phyloP scores from a whole-genome alignment of 306 rosid genomes.

The Cucurbita moschata region DNA sequence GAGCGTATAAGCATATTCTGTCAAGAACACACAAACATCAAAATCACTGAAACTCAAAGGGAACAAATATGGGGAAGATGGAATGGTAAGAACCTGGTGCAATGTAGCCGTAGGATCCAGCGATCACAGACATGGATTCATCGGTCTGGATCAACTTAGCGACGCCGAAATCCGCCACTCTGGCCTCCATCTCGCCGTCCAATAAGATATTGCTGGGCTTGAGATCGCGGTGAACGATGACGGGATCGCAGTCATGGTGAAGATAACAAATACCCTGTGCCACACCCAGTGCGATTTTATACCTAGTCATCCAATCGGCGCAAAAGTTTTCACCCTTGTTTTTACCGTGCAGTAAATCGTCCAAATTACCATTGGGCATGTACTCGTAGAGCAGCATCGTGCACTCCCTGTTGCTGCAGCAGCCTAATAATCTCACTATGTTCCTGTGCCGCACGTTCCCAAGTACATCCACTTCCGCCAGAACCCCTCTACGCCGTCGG shows the following conservation, averaged over 20 bases:
- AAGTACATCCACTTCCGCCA: slow-evolving; percentile 88
- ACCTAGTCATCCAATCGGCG: slow-evolving; percentile 73
- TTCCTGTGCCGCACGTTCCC: slow-evolving; percentile 93
- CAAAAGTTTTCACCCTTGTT: slow-evolving; percentile 56
- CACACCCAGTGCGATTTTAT: slow-evolving; percentile 76
- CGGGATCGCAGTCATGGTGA: slow-evolving; percentile 93
- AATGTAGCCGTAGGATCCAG: slow-evolving; percentile 92
- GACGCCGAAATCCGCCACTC: slow-evolving; percentile 91
- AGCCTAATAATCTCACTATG: slow-evolving; percentile 86
- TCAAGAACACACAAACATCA: not conserved
- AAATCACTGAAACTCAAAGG: too few species aligned
- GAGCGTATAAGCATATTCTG: slow-evolving; percentile 83
- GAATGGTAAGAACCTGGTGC: slow-evolving; percentile 54
- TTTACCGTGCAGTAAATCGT: slow-evolving; percentile 57
- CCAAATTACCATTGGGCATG: slow-evolving; percentile 83
- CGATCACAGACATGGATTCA: slow-evolving; percentile 93
- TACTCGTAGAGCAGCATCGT: slow-evolving; percentile 90
- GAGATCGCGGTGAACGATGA: slow-evolving; percentile 76
- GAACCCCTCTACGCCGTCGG: slow-evolving; percentile 68
- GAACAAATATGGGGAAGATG: not conserved
- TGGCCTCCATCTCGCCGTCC: slow-evolving; percentile 84
- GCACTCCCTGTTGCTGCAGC: slow-evolving; percentile 75
- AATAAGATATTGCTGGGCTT: slow-evolving; percentile 76
- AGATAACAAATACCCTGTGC: slow-evolving; percentile 94
- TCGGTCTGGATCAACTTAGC: slow-evolving; percentile 70